These are phyloP conservation scores for Fusarium lyarnte DNA, from an alignment of 2,329 filamentous ascomycete species.

Conservation along the genomic window DNA sequence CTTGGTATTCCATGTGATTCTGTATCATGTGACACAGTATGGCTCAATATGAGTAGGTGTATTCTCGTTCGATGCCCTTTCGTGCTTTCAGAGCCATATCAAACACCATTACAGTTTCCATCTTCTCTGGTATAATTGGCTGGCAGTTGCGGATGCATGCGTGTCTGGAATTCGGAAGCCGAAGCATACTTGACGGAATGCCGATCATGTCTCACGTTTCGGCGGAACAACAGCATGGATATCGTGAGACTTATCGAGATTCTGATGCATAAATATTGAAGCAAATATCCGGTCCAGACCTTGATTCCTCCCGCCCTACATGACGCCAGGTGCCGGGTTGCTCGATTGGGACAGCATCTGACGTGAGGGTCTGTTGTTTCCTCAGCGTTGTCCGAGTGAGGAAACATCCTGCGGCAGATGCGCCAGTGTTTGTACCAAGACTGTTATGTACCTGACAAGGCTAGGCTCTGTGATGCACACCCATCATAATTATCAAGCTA, in stretches of 20 bases:
- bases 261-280: background rate
- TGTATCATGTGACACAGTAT: background rate
- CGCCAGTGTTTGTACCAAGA: background rate
- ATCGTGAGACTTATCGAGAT: too few relatives aligned
- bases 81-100: background rate
- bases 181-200: background rate
- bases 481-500: background rate
- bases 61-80: background rate
- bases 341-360: background rate
- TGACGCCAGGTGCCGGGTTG: background rate
- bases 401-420: background rate
- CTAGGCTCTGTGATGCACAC: background rate
- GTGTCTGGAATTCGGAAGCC: constrained; percentile 8
- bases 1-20: background rate
- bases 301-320: background rate
- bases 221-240: background rate
- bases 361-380: background rate
- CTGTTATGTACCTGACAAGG: background rate
- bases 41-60: fast-evolving
- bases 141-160: background rate
- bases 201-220: background rate
- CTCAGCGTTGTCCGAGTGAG: background rate
- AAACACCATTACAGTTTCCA: fast-evolving
- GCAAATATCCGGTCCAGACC: background rate
- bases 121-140: fast-evolving